These are phyloP conservation scores for Hortaea sp. DNA, from an alignment of 2,329 filamentous ascomycete species.

Conservation along the genomic window DNA sequence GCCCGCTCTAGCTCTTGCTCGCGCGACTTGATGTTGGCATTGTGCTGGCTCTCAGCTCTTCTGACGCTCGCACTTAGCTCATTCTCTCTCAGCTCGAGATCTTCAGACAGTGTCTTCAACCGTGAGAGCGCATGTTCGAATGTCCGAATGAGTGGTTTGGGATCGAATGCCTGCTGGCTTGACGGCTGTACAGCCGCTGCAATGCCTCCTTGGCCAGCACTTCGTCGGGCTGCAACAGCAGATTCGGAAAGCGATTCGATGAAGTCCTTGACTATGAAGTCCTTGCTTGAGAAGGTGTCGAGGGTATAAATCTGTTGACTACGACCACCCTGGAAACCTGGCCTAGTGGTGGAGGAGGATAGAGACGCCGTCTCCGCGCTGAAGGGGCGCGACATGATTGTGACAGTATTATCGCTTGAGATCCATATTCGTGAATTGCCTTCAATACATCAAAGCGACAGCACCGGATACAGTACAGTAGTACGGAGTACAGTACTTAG, in stretches of 20 bases:
- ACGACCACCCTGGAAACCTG: not conserved
- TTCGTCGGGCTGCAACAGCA: slow-evolving; percentile 70
- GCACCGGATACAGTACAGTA: too few species aligned
- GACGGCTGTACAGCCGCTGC: slow-evolving; percentile 21
- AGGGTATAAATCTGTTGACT: slow-evolving; percentile 54
- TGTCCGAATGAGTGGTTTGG: slow-evolving; percentile 89
- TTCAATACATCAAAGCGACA: too few species aligned
- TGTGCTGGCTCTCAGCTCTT: slow-evolving; percentile 83
- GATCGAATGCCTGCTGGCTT: slow-evolving; percentile 56
- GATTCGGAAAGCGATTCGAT: slow-evolving; percentile 85
- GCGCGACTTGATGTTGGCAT: slow-evolving; percentile 77
- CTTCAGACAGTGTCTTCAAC: slow-evolving; percentile 62
- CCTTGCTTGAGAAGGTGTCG: slow-evolving; percentile 58
- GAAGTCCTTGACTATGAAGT: slow-evolving; percentile 98
- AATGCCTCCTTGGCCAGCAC: slow-evolving; percentile 40
- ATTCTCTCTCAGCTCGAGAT: slow-evolving; percentile 81
- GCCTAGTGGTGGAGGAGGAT: slow-evolving; percentile 1
- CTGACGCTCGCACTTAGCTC: slow-evolving; percentile 84
- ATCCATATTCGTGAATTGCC: too few species aligned
- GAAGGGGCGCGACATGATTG: slow-evolving; percentile 1
- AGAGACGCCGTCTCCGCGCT: slow-evolving; percentile 6
- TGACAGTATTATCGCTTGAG: too few species aligned
- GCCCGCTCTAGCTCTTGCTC: slow-evolving; percentile 85
- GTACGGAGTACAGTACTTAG: too few species aligned
- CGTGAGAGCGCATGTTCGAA: slow-evolving; percentile 72